Evolutionary conservation across 2,329 filamentous ascomycete genomes (phyloP), one percentile per base, ranked within the genome.

Genomic region (Emergomyces africanus): DNA sequence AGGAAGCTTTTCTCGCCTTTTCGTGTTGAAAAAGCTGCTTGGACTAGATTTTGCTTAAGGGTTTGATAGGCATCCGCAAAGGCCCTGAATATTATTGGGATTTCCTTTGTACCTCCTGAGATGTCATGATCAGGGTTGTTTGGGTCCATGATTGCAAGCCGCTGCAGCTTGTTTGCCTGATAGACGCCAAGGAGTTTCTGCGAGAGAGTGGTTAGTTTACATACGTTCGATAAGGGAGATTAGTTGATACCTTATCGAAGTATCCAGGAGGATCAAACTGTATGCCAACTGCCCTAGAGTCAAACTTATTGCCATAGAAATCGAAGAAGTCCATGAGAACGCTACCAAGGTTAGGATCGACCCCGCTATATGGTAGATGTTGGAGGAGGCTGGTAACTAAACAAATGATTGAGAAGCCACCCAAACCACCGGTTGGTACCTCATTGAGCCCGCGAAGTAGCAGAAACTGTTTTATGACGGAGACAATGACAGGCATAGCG

Each of bases 331-430:
- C 84, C 72, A 97, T 82, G 10, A 99, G 78, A 57, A 95, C 77
- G 65, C 90, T 83, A 14, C 90, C 91, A 1, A 95, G 81, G 65
- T 95, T 85, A 54, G 85, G 79, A 42, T 84, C 78, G 1, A 81
- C 77, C 4, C 88, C 83, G 0, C 86, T 78, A 62, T 85, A 81
- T 10, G 90, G 89, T 77, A 90, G 83, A 64, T 89, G 79, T 69
- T 96, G 88, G 53, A 97, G 75, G 72, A 96, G 84, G 76, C 88
- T 94, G 60, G 94, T 89, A 5, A 96, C 89, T 62, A 99, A 79
- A 76, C 94, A 99, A 59, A 92, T 96, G 63, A 95, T 87, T 1
- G 90, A 89, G 70, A 96, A 97, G 2, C 94, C 94, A 58, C 94
- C 94, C 57, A 99, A 84, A 2, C 94, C 94, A 59, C 94, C 94